Evolutionary conservation across 2,329 filamentous ascomycete species (phyloP).

Genomic region (Leptographium radiaticola): DNA sequence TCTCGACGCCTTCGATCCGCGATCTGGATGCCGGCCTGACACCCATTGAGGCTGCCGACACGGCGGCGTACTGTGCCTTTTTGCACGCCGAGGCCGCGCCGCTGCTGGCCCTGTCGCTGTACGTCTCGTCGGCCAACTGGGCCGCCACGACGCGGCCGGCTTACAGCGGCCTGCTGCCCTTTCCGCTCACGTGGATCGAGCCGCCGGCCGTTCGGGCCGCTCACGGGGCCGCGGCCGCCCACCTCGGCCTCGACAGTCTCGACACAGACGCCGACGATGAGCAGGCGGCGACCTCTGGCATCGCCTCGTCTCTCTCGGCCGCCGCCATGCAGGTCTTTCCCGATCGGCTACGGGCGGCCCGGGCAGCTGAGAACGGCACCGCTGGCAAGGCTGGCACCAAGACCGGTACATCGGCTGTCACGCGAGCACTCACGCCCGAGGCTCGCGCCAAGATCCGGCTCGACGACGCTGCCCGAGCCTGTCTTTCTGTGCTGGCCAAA

Average conservation of each 20-base stretch:
- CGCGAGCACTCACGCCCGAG: conserved; percentile 52
- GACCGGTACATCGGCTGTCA: conserved; percentile 21
- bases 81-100: conserved; percentile 61
- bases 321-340: conserved; percentile 9
- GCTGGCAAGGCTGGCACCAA: neutral
- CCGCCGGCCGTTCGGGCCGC: conserved; percentile 59
- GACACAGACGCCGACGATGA: conserved; percentile 36
- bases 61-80: conserved; percentile 49
- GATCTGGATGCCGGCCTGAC: conserved; percentile 27
- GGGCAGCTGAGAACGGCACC: neutral
- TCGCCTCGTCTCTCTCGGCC: conserved; percentile 4
- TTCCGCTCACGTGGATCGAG: conserved; percentile 79
- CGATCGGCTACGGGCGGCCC: conserved; percentile 6
- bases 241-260: conserved; percentile 55
- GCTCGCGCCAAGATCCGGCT: conserved; percentile 64
- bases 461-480: conserved; percentile 56
- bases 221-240: conserved; percentile 56
- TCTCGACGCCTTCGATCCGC: neutral
- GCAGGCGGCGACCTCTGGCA: conserved; percentile 6
- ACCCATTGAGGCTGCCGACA: conserved; percentile 29
- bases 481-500: conserved; percentile 55
- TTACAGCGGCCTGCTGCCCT: conserved; percentile 67
- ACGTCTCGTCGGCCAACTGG: conserved; percentile 85
- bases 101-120: conserved; percentile 76
- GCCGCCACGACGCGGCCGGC: conserved; percentile 61